Evolutionary conservation across 2,329 filamentous ascomycete species (phyloP).

Genomic region (Chaetomiaceae sp.): DNA sequence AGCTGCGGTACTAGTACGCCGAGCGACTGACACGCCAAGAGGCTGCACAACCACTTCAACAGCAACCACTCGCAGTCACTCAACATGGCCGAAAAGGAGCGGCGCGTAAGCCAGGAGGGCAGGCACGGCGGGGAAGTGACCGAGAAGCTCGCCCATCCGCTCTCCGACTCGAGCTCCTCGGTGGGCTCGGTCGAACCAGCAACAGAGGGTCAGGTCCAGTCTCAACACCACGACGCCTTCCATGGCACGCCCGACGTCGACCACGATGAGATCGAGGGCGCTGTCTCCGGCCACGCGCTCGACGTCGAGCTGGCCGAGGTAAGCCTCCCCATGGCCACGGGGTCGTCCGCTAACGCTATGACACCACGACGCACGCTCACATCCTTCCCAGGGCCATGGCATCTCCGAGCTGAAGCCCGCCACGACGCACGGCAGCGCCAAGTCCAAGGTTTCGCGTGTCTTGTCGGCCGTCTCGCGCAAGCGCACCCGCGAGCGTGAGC

Average conservation of each 20-base stretch:
- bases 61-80: neutral
- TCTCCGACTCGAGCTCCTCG: slow-evolving; percentile 7
- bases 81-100: slow-evolving; percentile 5
- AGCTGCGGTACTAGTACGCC: too few relatives aligned
- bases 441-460: slow-evolving; percentile 24
- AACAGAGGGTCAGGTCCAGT: neutral
- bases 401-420: slow-evolving; percentile 18
- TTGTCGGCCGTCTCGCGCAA: slow-evolving; percentile 19
- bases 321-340: neutral
- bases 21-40: too few relatives aligned
- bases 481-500: slow-evolving; percentile 27
- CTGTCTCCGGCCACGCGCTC: slow-evolving; percentile 24
- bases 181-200: neutral
- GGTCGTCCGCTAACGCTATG: neutral
- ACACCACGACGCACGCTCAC: neutral
- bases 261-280: slow-evolving; percentile 28
- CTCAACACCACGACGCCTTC: neutral
- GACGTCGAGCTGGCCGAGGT: slow-evolving; percentile 26
- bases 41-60: neutral
- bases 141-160: slow-evolving; percentile 2
- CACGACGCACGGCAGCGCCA: slow-evolving; percentile 21
- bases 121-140: neutral
- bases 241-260: slow-evolving; percentile 24
- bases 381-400: slow-evolving; percentile 12
- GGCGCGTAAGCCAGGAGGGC: neutral